A percentile compares a stretch with the other conserved stretches of the same genome.
phyloP scores from a whole-genome alignment of 108 stramenopile species.

The Cyclotella cryptica region DNA sequence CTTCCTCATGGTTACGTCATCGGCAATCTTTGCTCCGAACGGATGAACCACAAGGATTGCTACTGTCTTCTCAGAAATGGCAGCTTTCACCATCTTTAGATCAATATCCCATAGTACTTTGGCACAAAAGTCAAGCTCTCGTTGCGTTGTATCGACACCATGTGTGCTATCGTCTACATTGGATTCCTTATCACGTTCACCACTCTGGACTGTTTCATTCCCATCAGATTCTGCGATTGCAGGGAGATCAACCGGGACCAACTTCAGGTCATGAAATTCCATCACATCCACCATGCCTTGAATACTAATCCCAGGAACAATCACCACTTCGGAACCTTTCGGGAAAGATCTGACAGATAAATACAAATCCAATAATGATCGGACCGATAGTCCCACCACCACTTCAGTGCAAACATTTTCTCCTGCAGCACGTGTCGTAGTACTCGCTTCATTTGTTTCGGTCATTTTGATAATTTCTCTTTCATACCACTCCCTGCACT shows the following conservation, averaged over 20 bases:
- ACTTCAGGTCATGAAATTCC: constrained; percentile 55
- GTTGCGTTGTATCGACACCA: constrained; percentile 2
- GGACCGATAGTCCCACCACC: constrained; percentile 75
- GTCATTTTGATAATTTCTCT: constrained; percentile 23
- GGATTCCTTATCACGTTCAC: constrained; percentile 10
- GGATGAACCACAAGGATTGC: constrained; percentile 87
- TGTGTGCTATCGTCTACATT: background rate
- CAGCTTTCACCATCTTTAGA: constrained; percentile 45
- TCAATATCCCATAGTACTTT: constrained; percentile 51
- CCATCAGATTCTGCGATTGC: background rate
- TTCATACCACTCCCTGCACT: constrained; percentile 22
- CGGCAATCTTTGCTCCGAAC: constrained; percentile 64
- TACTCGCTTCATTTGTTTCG: background rate
- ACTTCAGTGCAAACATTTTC: constrained; percentile 25
- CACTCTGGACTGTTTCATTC: constrained; percentile 2
- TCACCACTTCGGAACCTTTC: constrained; percentile 66
- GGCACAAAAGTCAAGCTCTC: background rate
- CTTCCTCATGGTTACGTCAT: constrained; percentile 32
- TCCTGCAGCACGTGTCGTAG: background rate
- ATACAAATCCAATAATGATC: constrained; percentile 81
- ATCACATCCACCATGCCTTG: constrained; percentile 81
- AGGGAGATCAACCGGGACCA: constrained; percentile 78
- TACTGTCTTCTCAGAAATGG: constrained; percentile 69
- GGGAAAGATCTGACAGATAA: constrained; percentile 63
- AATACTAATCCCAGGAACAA: constrained; percentile 79